phyloP scores from a whole-genome alignment of 768 basidiomycete species.

The Suillus brevipes region DNA sequence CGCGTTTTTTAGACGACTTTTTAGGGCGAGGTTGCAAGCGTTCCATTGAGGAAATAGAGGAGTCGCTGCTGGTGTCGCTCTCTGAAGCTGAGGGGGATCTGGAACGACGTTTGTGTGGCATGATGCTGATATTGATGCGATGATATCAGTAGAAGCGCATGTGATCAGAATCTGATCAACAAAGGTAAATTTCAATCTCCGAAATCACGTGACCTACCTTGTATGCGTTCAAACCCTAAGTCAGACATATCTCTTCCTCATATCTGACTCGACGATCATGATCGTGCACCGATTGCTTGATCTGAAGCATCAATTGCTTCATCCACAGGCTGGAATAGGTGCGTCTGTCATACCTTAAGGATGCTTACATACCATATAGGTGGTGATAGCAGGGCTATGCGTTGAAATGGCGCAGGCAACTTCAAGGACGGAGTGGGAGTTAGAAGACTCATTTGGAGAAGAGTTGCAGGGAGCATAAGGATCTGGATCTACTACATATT shows the following conservation, averaged over 20 bases:
- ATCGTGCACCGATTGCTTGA: too few relatives aligned
- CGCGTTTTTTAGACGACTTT: background rate
- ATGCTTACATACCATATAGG: too few relatives aligned
- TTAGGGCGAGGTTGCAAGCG: background rate
- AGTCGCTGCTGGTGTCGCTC: background rate
- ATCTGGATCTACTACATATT: background rate
- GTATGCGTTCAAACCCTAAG: too few relatives aligned
- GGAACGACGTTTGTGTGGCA: background rate
- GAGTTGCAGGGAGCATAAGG: background rate
- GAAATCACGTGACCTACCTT: too few relatives aligned
- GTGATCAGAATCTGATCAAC: background rate
- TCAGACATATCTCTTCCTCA: too few relatives aligned
- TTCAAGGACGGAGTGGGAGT: background rate
- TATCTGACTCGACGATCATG: too few relatives aligned
- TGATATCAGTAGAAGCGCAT: background rate
- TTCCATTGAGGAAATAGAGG: background rate
- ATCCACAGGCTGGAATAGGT: too few relatives aligned
- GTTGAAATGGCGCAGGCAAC: too few relatives aligned
- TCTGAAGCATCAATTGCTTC: too few relatives aligned
- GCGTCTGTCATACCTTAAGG: too few relatives aligned
- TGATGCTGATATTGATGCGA: background rate
- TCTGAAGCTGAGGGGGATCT: background rate
- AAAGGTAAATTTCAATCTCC: too few relatives aligned
- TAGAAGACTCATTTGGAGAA: background rate
- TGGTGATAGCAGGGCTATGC: too few relatives aligned